Evolutionary conservation across 352 stramenopile genomes (phyloP).

Genomic region (Globisporangium acanthophoron): DNA sequence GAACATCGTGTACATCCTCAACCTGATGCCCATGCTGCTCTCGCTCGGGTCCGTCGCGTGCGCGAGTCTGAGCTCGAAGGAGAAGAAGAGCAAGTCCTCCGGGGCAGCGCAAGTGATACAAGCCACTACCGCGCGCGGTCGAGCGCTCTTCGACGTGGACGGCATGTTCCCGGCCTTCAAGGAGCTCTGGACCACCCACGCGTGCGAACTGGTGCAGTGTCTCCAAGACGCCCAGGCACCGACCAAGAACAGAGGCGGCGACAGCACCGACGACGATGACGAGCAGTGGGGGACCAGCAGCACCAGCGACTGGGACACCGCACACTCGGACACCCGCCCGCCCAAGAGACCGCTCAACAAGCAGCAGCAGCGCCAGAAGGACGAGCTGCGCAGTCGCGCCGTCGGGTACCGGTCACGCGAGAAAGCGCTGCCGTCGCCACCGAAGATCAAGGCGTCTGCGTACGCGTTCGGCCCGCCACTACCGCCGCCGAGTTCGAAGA

Average conservation of each 20-base stretch:
- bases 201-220: conserved; percentile 49
- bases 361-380: conserved; percentile 57
- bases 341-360: conserved; percentile 34
- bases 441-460: conserved; percentile 39
- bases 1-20: conserved; percentile 72
- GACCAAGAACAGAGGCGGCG: conserved; percentile 12
- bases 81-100: conserved; percentile 34
- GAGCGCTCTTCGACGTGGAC: conserved; percentile 38
- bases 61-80: conserved; percentile 37
- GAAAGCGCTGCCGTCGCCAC: conserved; percentile 53
- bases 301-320: conserved; percentile 17
- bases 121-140: conserved; percentile 9
- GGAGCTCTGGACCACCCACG: conserved; percentile 42
- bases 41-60: conserved; percentile 57
- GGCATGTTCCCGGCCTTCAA: conserved; percentile 30
- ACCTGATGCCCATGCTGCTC: conserved; percentile 59
- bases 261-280: conserved; percentile 12
- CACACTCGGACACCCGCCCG: conserved; percentile 10
- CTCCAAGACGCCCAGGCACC: conserved; percentile 31
- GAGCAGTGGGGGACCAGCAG: conserved; percentile 9
- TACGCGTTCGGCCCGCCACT: conserved; percentile 47
- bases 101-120: too few species aligned
- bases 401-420: conserved; percentile 48
- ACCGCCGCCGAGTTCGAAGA: conserved; percentile 24
- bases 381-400: conserved; percentile 61